A percentile compares a stretch with the other conserved stretches of the same genome.
phyloP scores from a whole-genome alignment of 495 filamentous ascomycete genomes.

The Collariella sp. region DNA sequence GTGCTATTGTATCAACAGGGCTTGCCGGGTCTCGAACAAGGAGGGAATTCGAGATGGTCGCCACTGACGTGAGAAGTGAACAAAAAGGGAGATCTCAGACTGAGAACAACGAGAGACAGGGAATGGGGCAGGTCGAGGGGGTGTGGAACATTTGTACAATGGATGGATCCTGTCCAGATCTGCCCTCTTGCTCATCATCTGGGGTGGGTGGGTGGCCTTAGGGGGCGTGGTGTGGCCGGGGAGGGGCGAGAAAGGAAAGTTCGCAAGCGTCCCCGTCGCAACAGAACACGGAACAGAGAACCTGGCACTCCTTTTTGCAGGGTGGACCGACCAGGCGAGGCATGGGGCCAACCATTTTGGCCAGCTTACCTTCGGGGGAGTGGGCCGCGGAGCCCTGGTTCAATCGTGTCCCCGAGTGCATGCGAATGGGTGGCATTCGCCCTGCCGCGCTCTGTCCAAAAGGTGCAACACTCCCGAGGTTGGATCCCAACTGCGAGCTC shows the following conservation, averaged over 20 bases:
- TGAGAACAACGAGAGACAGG: slow-evolving; percentile 1
- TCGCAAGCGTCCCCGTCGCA: not conserved
- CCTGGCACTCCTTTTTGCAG: slow-evolving; percentile 5
- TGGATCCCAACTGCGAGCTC: slow-evolving; percentile 9
- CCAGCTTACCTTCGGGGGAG: not conserved
- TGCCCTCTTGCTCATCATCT: not conserved
- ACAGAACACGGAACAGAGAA: not conserved
- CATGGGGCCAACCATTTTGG: slow-evolving; percentile 2
- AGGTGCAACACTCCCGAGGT: slow-evolving; percentile 20
- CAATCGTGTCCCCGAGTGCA: slow-evolving; percentile 11
- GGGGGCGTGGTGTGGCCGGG: not conserved
- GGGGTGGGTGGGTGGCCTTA: not conserved
- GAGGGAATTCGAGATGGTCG: slow-evolving; percentile 17
- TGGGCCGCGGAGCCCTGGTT: slow-evolving; percentile 10
- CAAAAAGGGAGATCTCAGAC: not conserved
- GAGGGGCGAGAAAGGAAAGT: not conserved
- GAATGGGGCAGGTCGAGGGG: slow-evolving; percentile 1
- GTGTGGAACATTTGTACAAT: slow-evolving; percentile 14
- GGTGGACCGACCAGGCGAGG: slow-evolving; percentile 1
- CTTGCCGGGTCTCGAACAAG: slow-evolving; percentile 18
- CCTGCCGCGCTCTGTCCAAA: slow-evolving; percentile 12
- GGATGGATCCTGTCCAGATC: slow-evolving; percentile 6
- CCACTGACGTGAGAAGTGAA: slow-evolving; percentile 7
- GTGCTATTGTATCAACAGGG: not conserved
- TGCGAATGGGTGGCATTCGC: slow-evolving; percentile 3